Percentiles rank a stretch among this genome's conserved stretches.
These are phyloP conservation scores for Ricinus communis DNA, from an alignment of 345 rosid species.

Conservation along the genomic window DNA sequence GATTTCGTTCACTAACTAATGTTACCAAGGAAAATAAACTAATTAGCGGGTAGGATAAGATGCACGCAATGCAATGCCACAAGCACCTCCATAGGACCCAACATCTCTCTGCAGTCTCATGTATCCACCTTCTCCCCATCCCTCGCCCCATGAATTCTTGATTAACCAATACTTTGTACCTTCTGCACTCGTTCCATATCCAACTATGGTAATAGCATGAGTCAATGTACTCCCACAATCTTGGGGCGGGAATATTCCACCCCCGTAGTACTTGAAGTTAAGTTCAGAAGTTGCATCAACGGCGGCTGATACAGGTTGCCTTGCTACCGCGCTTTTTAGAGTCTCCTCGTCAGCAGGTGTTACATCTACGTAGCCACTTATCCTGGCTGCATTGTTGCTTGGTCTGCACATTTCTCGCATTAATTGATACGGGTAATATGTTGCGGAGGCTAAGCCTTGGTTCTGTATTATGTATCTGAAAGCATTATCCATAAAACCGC, in stretches of 20 bases:
- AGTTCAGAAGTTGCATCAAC: not conserved
- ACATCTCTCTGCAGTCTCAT: constrained; percentile 5
- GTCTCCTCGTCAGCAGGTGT: not conserved
- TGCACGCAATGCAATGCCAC: not conserved
- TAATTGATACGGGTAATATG: not conserved
- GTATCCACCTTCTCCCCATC: constrained; percentile 1
- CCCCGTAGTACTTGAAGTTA: not conserved
- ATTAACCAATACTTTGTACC: constrained; percentile 26
- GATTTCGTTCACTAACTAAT: no score
- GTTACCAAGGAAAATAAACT: no score
- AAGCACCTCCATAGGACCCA: not conserved
- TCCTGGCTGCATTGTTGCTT: not conserved
- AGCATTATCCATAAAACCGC: not conserved
- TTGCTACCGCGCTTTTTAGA: not conserved
- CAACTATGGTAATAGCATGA: constrained; percentile 18
- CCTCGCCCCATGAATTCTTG: constrained; percentile 30
- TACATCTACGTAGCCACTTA: not conserved
- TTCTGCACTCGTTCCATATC: constrained; percentile 25
- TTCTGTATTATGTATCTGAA: not conserved
- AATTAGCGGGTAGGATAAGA: not conserved
- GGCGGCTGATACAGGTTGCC: constrained; percentile 1
- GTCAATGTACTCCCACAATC: not conserved
- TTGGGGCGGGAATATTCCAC: not conserved
- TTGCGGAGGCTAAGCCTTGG: not conserved
- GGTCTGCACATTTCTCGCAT: not conserved